Conservation (phyloP, 2,329 filamentous ascomycete genomes). For the Cladophialophora exuberans region DNA sequence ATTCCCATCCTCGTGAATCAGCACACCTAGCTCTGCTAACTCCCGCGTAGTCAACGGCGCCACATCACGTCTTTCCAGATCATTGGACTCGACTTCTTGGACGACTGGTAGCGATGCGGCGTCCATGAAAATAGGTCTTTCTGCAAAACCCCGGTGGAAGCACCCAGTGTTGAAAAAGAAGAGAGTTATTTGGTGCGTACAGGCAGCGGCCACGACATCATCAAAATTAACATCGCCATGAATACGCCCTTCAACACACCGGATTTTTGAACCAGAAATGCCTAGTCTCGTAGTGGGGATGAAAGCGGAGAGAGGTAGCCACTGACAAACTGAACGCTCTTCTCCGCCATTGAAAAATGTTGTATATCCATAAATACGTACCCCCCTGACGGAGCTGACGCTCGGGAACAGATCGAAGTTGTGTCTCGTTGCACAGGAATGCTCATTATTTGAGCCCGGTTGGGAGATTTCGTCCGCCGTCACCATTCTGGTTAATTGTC, state of each 20-base stretch:
- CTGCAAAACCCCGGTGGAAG: background rate
- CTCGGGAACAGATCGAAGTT: too few species aligned
- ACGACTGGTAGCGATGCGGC: conserved; percentile 8
- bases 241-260: conserved; percentile 13
- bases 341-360: too few species aligned
- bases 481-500: background rate
- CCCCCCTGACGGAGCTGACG: background rate
- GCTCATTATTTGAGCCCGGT: background rate
- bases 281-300: background rate
- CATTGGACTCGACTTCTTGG: conserved; percentile 3
- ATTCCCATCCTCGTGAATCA: background rate
- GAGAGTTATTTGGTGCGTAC: background rate
- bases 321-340: conserved; percentile 15
- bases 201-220: background rate
- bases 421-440: background rate
- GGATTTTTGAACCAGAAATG: background rate
- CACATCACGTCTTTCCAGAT: conserved; percentile 3
- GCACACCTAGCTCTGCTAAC: background rate
- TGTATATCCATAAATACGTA: too few species aligned
- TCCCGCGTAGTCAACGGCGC: background rate
- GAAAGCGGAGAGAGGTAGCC: conserved; percentile 10
- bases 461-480: background rate
- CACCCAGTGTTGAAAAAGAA: background rate
- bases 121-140: conserved; percentile 16
- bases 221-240: conserved; percentile 11